Evolutionary conservation across 2,329 filamentous ascomycete species (phyloP).

Genomic region (Fusarium pseudograminearum): DNA sequence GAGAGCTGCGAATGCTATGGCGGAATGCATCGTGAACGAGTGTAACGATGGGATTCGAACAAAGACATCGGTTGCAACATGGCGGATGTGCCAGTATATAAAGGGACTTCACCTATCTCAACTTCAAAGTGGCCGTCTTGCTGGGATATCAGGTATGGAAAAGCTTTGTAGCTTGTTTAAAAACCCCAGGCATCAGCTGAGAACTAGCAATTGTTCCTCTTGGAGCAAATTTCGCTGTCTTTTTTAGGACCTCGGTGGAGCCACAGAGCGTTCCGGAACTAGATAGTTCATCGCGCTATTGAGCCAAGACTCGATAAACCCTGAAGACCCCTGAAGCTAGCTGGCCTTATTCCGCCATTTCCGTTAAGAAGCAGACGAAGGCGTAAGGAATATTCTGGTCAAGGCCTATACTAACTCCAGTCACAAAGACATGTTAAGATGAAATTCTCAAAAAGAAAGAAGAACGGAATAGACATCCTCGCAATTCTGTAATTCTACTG

Average conservation of each 20-base stretch:
- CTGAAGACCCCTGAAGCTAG: not conserved
- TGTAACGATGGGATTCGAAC: not conserved
- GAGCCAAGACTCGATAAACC: slow-evolving; percentile 4
- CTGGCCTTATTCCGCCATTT: not conserved
- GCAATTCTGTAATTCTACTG: not conserved
- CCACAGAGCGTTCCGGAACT: slow-evolving; percentile 7
- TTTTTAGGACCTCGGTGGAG: not conserved
- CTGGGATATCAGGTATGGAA: too few species aligned
- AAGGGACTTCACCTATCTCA: not conserved
- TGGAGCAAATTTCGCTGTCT: not conserved
- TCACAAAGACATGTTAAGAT: not conserved
- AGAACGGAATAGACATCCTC: too few species aligned
- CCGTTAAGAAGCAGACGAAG: not conserved
- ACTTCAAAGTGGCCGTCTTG: not conserved
- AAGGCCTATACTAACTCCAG: not conserved
- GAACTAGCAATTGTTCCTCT: not conserved
- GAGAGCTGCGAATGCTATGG: not conserved
- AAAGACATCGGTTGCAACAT: too few species aligned
- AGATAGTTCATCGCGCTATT: slow-evolving; percentile 1
- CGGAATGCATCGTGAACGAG: slow-evolving; percentile 1
- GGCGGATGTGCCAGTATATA: not conserved
- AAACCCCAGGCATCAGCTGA: not conserved
- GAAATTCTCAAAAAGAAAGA: not conserved
- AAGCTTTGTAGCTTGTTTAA: not conserved
- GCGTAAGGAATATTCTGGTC: too few species aligned